A percentile compares a stretch with the other conserved stretches of the same genome.
Conservation (phyloP, 164 flowering plant species). For the Dillenia suffruticosa region DNA sequence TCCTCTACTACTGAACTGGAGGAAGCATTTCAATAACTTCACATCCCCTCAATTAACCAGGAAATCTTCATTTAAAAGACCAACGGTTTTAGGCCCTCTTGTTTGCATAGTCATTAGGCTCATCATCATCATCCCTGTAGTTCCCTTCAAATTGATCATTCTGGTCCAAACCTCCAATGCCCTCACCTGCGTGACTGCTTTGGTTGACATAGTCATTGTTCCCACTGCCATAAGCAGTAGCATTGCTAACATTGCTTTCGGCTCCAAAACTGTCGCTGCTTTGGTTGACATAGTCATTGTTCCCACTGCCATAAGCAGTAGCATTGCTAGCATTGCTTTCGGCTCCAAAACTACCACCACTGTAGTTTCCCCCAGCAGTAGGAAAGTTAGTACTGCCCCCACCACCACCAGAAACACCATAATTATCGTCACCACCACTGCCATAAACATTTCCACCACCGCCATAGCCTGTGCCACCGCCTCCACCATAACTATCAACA, state of each 20-base stretch:
- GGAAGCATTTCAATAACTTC: no score
- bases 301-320: constrained; percentile 3
- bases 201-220: constrained; percentile 1
- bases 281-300: constrained; percentile 12
- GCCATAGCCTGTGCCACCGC: background rate
- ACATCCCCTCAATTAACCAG: no score
- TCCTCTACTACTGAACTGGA: no score
- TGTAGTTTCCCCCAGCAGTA: background rate
- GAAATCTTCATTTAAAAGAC: no score
- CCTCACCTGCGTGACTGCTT: background rate
- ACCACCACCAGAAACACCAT: background rate
- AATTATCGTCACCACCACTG: background rate
- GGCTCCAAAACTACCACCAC: background rate
- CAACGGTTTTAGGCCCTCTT: constrained; percentile 25
- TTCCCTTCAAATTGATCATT: constrained; percentile 19
- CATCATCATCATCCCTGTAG: constrained; percentile 33
- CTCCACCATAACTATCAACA: constrained; percentile 1
- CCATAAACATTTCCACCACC: constrained; percentile 9
- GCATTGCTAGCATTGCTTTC: constrained; percentile 11
- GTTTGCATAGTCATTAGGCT: constrained; percentile 37
- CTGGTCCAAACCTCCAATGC: constrained; percentile 5
- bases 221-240: constrained; percentile 2
- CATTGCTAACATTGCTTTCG: constrained; percentile 9
- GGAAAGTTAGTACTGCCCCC: background rate
- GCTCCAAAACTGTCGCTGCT: constrained; percentile 12